Conservation (phyloP, 352 stramenopile species). For the Pythium sp. region DNA sequence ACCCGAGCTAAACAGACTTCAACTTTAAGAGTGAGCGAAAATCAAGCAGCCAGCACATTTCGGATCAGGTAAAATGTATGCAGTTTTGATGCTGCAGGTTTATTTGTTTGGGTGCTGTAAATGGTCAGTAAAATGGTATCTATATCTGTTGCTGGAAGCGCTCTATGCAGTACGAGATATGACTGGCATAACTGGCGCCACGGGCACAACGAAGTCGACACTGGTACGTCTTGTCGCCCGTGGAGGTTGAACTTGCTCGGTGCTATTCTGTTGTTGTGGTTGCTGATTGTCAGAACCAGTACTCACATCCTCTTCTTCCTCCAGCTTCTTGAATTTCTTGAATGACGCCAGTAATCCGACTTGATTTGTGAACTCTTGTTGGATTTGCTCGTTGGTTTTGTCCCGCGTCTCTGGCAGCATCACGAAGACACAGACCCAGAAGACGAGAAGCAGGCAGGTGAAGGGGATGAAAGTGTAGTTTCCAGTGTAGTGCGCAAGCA, state of each 20-base stretch:
- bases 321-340: constrained; percentile 30
- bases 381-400: constrained; percentile 42
- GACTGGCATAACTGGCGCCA: not conserved
- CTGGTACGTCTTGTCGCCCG: constrained; percentile 5
- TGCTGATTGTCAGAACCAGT: constrained; percentile 6
- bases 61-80: not conserved
- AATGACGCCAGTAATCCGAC: constrained; percentile 27
- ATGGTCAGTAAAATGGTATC: not conserved
- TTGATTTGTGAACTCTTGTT: constrained; percentile 29
- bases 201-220: constrained; percentile 10
- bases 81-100: not conserved
- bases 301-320: constrained; percentile 13
- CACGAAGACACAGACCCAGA: constrained; percentile 35
- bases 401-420: constrained; percentile 37
- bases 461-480: constrained; percentile 43
- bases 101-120: not conserved
- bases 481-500: constrained; percentile 26
- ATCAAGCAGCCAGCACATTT: not conserved
- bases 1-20: constrained; percentile 2
- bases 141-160: not conserved
- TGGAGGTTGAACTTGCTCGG: not conserved
- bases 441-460: constrained; percentile 26
- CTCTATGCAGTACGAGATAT: constrained; percentile 12
- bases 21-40: not conserved
- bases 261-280: not conserved